A percentile compares a stretch with the other conserved stretches of the same genome.
phyloP scores from a whole-genome alignment of 2,329 filamentous ascomycete genomes.

The Fusarium decemcellulare region DNA sequence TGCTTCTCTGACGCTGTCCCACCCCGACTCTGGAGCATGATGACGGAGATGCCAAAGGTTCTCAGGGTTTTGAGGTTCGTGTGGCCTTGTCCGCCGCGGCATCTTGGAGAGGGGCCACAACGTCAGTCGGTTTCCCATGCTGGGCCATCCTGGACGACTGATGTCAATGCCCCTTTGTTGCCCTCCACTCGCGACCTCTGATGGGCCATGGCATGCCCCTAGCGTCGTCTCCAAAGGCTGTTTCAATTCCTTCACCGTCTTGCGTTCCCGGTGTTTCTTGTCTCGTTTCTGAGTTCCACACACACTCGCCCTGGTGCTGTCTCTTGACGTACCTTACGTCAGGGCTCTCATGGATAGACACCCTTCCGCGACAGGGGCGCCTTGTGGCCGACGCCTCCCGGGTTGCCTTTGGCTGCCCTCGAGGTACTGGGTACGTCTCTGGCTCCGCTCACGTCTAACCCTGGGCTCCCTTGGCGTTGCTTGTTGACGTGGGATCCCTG shows the following conservation, averaged over 20 bases:
- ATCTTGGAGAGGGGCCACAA: constrained; percentile 44
- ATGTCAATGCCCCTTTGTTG: constrained; percentile 45
- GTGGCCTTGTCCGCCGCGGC: constrained; percentile 36
- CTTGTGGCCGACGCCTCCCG: constrained; percentile 47
- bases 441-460: constrained; percentile 22
- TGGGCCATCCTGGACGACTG: constrained; percentile 41
- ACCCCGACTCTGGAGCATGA: constrained; percentile 44
- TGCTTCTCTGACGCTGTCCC: constrained; percentile 41
- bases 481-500: constrained; percentile 47
- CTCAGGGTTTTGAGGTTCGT: constrained; percentile 40
- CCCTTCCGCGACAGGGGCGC: constrained; percentile 46
- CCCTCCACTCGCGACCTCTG: constrained; percentile 31
- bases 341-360: constrained; percentile 46
- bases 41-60: constrained; percentile 43
- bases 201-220: constrained; percentile 35
- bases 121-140: constrained; percentile 42
- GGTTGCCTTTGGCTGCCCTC: constrained; percentile 38
- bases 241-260: constrained; percentile 51
- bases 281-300: constrained; percentile 45
- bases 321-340: constrained; percentile 49
- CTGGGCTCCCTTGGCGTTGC: constrained; percentile 41
- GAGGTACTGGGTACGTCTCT: constrained; percentile 45
- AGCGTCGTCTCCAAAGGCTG: constrained; percentile 40
- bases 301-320: constrained; percentile 41
- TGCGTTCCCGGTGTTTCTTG: constrained; percentile 48